A percentile compares a stretch with the other conserved stretches of the same genome.
Evolutionary conservation across 306 rosid species (phyloP).

Genomic region (Bauhinia variegata): DNA sequence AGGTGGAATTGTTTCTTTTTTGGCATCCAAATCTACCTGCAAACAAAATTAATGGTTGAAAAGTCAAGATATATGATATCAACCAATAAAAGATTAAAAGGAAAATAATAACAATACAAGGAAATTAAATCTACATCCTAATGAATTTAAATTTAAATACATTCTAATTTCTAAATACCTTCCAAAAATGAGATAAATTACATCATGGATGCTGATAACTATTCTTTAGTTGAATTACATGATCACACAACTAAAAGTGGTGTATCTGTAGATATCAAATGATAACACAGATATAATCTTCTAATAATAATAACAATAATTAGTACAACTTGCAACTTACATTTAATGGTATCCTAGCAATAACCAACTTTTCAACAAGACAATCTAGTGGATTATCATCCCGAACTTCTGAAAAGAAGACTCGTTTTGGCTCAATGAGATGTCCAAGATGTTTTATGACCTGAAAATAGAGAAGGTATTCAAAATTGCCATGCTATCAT

Average conservation of each 20-base stretch:
- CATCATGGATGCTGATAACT: too few species aligned
- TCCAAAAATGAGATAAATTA: too few species aligned
- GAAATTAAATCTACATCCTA: too few species aligned
- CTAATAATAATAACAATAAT: background rate
- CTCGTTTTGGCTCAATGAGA: constrained; percentile 62
- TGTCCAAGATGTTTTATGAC: constrained; percentile 48
- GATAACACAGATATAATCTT: too few species aligned
- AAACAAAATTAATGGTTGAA: background rate
- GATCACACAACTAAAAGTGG: too few species aligned
- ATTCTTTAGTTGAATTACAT: too few species aligned
- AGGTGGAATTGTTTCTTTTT: constrained; percentile 38
- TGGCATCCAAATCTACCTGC: constrained; percentile 48
- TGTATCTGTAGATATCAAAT: too few species aligned
- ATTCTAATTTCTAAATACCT: too few species aligned
- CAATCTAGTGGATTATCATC: constrained; percentile 79
- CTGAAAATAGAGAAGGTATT: constrained; percentile 31
- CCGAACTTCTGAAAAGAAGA: constrained; percentile 71
- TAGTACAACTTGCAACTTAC: constrained; percentile 37
- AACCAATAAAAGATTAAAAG: background rate
- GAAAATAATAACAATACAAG: background rate
- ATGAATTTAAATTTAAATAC: too few species aligned
- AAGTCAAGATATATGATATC: background rate
- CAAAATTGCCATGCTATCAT: background rate
- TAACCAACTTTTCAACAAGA: constrained; percentile 49
- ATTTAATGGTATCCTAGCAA: constrained; percentile 43